Percentiles rank a stretch among this genome's conserved stretches.
phyloP scores from a whole-genome alignment of 2,329 filamentous ascomycete genomes.

The Bipolaris victoriae region DNA sequence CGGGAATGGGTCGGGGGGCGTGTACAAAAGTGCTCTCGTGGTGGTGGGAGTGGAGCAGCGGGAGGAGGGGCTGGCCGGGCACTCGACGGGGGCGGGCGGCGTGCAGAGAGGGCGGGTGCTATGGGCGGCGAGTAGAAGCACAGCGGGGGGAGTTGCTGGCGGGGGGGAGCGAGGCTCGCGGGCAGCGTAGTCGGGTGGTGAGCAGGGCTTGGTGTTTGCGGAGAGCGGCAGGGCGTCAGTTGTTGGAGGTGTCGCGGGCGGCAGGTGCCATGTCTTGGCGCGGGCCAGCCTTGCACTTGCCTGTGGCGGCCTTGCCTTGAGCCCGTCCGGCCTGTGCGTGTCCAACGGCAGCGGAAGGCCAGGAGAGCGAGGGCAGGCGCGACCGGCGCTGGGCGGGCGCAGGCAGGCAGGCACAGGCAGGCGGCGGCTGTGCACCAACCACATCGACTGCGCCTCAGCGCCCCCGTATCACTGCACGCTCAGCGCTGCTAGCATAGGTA shows the following conservation, averaged over 20 bases:
- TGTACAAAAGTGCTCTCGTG: too few relatives aligned
- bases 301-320: too few relatives aligned
- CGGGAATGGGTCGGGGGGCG: too few relatives aligned
- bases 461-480: too few relatives aligned
- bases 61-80: slow-evolving; percentile 25
- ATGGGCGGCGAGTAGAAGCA: not conserved
- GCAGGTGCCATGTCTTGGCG: slow-evolving; percentile 18
- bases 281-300: slow-evolving; percentile 5
- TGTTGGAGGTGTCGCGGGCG: slow-evolving; percentile 6
- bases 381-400: not conserved
- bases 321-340: too few relatives aligned
- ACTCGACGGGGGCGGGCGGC: slow-evolving; percentile 1
- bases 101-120: not conserved
- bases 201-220: too few relatives aligned
- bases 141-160: not conserved
- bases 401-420: not conserved
- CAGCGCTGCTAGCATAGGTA: too few relatives aligned
- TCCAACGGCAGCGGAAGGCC: slow-evolving; percentile 9
- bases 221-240: not conserved
- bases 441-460: too few relatives aligned
- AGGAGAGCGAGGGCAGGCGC: slow-evolving; percentile 3
- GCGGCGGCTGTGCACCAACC: slow-evolving; percentile 12
- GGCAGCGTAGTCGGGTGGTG: not conserved
- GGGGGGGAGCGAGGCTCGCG: not conserved
- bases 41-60: slow-evolving; percentile 14